Evolutionary conservation across 1,139 yeast species (phyloP), one percentile per base, ranked within the genome.

Genomic region (Debaryomyces nepalensis): DNA sequence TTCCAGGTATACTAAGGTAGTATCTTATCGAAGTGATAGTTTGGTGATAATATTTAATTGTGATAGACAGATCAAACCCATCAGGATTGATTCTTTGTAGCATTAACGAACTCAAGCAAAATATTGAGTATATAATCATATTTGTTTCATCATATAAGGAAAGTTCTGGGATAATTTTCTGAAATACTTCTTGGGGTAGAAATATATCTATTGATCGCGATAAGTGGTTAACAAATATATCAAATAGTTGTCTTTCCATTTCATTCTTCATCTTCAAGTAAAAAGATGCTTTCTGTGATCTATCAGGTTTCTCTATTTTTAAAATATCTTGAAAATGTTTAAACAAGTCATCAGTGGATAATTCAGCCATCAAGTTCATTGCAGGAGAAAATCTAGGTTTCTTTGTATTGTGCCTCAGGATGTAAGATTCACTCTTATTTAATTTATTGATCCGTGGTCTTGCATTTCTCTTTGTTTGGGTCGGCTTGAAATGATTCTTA

Each of bases 91-190:
- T 54, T 24, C 72, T 50, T 41, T 63, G 70, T 23, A 63, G 50
- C 48, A 64, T 66, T 35, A 69, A 55, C 12, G 69, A 66, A 44
- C 71, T 61, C 43, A 70, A 55, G 42, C 71, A 66, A 39, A 64
- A 61, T 40, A 70, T 64, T 12, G 70, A 55, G 47, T 67, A 63
- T 21, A 68, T 42, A 12, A 70, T 53, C 64, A 69, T 59, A 19
- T 65, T 60, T 2, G 75, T 66, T 7, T 68, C 73, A 44, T 70
- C 75, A 37, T 59, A 50, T 8, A 70, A 49, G 3, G 74, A 73
- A 46, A 70, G 47, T 37, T 66, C 66, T 2, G 75, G 66, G 1
- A 70, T 57, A 5, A 70, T 54, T 24, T 58, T 59, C 19, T 57
- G 56, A 47, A 67, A 70, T 10, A 61, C 52, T 20, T 61, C 63